phyloP scores from a whole-genome alignment of 2,329 filamentous ascomycete species.

The Hymenoscyphus scutula region DNA sequence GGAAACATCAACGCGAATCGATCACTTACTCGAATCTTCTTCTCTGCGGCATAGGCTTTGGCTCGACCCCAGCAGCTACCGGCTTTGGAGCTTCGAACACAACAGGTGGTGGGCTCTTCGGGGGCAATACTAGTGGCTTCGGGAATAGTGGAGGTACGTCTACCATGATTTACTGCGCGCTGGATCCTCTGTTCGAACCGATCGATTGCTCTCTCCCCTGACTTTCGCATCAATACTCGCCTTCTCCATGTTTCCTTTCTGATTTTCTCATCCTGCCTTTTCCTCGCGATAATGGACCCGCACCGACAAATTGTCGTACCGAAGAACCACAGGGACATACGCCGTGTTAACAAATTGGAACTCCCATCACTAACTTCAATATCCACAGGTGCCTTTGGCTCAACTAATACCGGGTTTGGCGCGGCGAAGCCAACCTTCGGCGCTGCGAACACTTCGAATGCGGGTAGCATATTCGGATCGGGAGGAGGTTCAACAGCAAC shows the following conservation, averaged over 20 bases:
- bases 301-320: neutral
- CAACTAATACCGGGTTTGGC: constrained; percentile 36
- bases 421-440: constrained; percentile 47
- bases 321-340: neutral
- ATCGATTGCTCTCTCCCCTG: constrained; percentile 1
- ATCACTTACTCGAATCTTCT: constrained; percentile 37
- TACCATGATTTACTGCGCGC: constrained; percentile 27
- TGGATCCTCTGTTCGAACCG: constrained; percentile 21
- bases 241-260: neutral
- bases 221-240: constrained; percentile 13
- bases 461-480: constrained; percentile 58
- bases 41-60: constrained; percentile 41
- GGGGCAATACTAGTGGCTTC: constrained; percentile 38
- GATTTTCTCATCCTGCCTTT: neutral
- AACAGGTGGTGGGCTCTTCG: constrained; percentile 41
- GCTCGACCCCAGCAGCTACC: constrained; percentile 37
- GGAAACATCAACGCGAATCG: constrained; percentile 28
- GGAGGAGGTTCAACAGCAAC: constrained; percentile 40
- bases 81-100: constrained; percentile 42
- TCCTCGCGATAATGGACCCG: neutral
- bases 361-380: constrained; percentile 22
- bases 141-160: constrained; percentile 41
- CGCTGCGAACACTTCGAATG: constrained; percentile 39
- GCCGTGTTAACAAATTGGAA: neutral
- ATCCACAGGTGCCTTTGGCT: constrained; percentile 44